Percentiles rank a stretch among this genome's conserved stretches.
Evolutionary conservation across 441 rosid species (phyloP).

Genomic region (Aleurites moluccanus): DNA sequence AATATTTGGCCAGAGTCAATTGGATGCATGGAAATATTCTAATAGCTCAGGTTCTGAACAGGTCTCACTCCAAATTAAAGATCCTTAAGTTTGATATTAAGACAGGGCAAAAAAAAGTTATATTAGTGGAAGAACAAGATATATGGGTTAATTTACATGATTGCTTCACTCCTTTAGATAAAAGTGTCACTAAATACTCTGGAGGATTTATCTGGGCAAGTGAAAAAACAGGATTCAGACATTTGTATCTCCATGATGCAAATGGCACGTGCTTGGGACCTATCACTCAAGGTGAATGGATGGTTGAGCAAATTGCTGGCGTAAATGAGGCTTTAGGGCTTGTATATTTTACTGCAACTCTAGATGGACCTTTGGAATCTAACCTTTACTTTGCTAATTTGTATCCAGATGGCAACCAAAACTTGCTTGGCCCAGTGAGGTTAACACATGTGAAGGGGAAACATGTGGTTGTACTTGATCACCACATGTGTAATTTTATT

Average conservation of each 20-base stretch:
- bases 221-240: conserved; percentile 84
- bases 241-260: conserved; percentile 77
- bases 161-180: conserved; percentile 85
- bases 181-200: conserved; percentile 45
- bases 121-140: conserved; percentile 66
- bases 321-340: conserved; percentile 65
- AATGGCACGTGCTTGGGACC: conserved; percentile 74
- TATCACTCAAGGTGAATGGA: conserved; percentile 87
- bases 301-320: conserved; percentile 94
- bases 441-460: conserved; percentile 85
- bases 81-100: conserved; percentile 66
- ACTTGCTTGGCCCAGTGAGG: conserved; percentile 50
- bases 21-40: conserved; percentile 88
- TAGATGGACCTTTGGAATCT: conserved; percentile 76
- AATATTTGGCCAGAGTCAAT: conserved; percentile 82
- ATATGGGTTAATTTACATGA: conserved; percentile 89
- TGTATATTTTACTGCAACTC: conserved; percentile 84
- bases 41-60: conserved; percentile 68
- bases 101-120: conserved; percentile 61
- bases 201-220: conserved; percentile 97
- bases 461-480: conserved; percentile 80
- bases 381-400: conserved; percentile 67
- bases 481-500: conserved; percentile 76
- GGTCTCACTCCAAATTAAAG: conserved; percentile 71
- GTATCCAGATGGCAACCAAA: conserved; percentile 37